Percentiles rank a stretch among this genome's conserved stretches.
Conservation (phyloP, 1,139 yeast genomes). For the Yarrowia galli region DNA sequence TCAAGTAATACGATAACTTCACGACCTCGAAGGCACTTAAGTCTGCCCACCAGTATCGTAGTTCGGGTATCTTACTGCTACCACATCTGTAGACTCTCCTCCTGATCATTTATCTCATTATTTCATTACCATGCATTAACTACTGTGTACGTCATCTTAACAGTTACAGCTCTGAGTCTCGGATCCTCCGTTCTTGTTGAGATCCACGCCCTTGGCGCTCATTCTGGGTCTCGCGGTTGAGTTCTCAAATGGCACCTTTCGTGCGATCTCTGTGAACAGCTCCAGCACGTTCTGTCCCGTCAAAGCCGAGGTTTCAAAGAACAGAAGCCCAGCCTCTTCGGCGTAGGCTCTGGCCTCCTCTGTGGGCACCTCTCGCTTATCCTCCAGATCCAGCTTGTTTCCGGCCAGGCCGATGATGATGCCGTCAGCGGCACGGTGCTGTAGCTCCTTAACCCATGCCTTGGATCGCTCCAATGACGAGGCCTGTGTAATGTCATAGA, state of each 20-base stretch:
- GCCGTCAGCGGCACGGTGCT: slow-evolving; percentile 84
- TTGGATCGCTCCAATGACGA: slow-evolving; percentile 84
- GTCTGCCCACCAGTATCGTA: too few relatives aligned
- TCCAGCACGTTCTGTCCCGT: slow-evolving; percentile 83
- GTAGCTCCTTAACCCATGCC: slow-evolving; percentile 94
- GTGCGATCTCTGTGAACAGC: slow-evolving; percentile 81
- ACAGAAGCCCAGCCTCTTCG: slow-evolving; percentile 75
- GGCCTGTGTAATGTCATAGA: slow-evolving; percentile 73
- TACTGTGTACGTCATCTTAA: slow-evolving; percentile 39
- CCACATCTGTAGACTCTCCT: too few relatives aligned
- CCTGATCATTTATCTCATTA: not conserved
- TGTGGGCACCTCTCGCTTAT: slow-evolving; percentile 60
- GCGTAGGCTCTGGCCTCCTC: slow-evolving; percentile 67
- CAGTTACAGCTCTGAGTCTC: slow-evolving; percentile 49
- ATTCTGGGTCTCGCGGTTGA: slow-evolving; percentile 48
- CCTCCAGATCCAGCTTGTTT: slow-evolving; percentile 72
- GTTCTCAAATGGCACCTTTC: slow-evolving; percentile 51
- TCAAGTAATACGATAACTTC: too few relatives aligned
- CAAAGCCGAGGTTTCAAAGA: slow-evolving; percentile 94
- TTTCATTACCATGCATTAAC: slow-evolving; percentile 30
- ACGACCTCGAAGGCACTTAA: too few relatives aligned
- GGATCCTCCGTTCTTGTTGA: slow-evolving; percentile 44
- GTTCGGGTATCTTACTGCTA: too few relatives aligned
- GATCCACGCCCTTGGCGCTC: slow-evolving; percentile 50
- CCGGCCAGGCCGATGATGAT: slow-evolving; percentile 88